Conservation (phyloP, 306 rosid genomes). For the Lathyrus oleraceus region DNA sequence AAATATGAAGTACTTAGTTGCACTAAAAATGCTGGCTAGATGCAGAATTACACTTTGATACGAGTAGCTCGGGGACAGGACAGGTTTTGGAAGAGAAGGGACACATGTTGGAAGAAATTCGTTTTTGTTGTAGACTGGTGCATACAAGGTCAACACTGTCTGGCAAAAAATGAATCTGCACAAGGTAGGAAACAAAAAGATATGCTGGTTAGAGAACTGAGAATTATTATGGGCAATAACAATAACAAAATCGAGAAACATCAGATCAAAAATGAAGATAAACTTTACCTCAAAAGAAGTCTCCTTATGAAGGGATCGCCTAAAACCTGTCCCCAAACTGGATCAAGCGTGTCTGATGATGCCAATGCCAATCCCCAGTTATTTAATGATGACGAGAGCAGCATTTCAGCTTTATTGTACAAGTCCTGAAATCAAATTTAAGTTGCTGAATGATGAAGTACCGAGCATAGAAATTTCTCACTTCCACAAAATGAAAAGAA, state of each 20-base stretch:
- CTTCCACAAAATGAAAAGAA: slow-evolving; percentile 24
- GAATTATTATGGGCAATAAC: slow-evolving; percentile 22
- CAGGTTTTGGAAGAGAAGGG: slow-evolving; percentile 63
- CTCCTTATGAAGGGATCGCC: slow-evolving; percentile 89
- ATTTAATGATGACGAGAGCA: slow-evolving; percentile 62
- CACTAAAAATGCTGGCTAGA: slow-evolving; percentile 66
- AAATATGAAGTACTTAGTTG: slow-evolving; percentile 54
- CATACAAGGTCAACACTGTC: slow-evolving; percentile 59
- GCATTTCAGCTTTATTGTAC: slow-evolving; percentile 67
- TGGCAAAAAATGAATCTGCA: slow-evolving; percentile 83
- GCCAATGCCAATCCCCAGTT: slow-evolving; percentile 74
- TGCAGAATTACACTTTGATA: slow-evolving; percentile 53
- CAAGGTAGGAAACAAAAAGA: slow-evolving; percentile 2
- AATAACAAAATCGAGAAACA: neutral
- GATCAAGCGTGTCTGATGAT: slow-evolving; percentile 62
- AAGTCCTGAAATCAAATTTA: slow-evolving; percentile 60
- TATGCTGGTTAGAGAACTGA: neutral
- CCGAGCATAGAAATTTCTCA: slow-evolving; percentile 24
- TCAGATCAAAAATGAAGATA: slow-evolving; percentile 7
- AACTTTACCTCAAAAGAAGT: slow-evolving; percentile 74
- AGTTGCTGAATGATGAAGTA: slow-evolving; percentile 28
- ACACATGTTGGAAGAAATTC: slow-evolving; percentile 70
- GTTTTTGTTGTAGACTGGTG: slow-evolving; percentile 56
- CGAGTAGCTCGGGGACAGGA: slow-evolving; percentile 40
- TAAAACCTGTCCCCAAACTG: slow-evolving; percentile 83